These are phyloP conservation scores for Boletellus ananas DNA, from an alignment of 768 basidiomycete species.

Conservation along the genomic window DNA sequence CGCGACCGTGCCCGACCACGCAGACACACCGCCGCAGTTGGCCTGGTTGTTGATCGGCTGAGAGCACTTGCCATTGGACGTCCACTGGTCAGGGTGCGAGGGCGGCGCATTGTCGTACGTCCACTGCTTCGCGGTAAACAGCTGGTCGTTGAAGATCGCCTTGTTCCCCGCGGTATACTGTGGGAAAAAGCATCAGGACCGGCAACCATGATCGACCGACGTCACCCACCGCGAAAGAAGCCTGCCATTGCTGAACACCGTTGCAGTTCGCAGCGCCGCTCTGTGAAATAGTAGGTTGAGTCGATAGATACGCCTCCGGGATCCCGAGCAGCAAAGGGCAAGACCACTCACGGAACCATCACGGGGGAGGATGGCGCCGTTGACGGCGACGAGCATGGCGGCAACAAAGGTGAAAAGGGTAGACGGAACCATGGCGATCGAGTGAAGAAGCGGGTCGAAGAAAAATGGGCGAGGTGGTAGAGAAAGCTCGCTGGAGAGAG, in stretches of 20 bases:
- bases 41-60: constrained; percentile 25
- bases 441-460: no score
- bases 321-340: no score
- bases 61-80: not conserved
- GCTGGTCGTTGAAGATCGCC: constrained; percentile 19
- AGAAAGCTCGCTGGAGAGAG: no score
- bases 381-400: constrained; percentile 9
- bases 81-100: constrained; percentile 18
- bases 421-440: not conserved
- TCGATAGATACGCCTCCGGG: not conserved
- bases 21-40: constrained; percentile 17
- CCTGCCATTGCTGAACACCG: constrained; percentile 22
- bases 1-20: constrained; percentile 16
- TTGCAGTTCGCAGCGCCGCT: constrained; percentile 7
- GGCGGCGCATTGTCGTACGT: constrained; percentile 19
- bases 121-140: constrained; percentile 28
- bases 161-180: constrained; percentile 24
- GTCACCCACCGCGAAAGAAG: constrained; percentile 17
- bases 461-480: no score
- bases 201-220: fast-evolving
- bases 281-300: not conserved
- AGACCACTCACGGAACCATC: constrained; percentile 13
- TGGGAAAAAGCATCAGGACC: not conserved
- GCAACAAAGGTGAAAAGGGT: constrained; percentile 2
- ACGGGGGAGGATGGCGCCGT: constrained; percentile 16